A percentile compares a stretch with the other conserved stretches of the same genome.
Evolutionary conservation across 257 asterid species (phyloP).

Genomic region (Nicotiana otophora): DNA sequence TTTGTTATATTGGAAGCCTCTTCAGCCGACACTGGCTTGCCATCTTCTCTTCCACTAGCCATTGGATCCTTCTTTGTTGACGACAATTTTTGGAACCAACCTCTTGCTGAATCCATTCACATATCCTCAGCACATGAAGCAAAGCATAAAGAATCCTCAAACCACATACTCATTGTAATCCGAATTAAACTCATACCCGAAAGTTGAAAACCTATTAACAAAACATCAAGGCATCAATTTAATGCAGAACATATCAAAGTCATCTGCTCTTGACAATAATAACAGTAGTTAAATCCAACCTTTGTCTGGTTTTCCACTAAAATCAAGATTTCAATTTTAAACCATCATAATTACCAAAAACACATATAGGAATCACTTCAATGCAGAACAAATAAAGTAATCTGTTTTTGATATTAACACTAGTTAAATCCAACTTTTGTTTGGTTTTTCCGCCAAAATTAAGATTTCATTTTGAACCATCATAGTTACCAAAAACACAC

Average conservation of each 20-base stretch:
- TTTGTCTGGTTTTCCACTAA: neutral
- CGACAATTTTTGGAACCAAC: conserved; percentile 78
- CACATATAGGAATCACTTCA: neutral
- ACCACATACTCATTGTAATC: conserved; percentile 34
- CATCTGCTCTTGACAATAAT: neutral
- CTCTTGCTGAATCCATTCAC: conserved; percentile 76
- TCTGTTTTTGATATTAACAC: neutral
- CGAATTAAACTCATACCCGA: conserved; percentile 20
- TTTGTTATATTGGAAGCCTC: conserved; percentile 87
- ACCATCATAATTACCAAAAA: neutral
- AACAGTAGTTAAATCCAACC: neutral
- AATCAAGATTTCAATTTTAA: neutral
- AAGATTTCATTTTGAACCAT: neutral
- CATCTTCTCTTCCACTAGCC: conserved; percentile 70
- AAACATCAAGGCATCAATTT: neutral
- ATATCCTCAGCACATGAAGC: conserved; percentile 33
- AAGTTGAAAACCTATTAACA: conserved; percentile 22
- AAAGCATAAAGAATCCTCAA: conserved; percentile 11
- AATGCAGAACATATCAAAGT: neutral
- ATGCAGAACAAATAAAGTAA: neutral
- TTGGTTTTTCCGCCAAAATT: neutral
- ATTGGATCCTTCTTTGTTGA: conserved; percentile 62
- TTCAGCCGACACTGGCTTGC: conserved; percentile 43
- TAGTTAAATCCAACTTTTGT: neutral
- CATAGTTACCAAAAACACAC: neutral